phyloP scores from a whole-genome alignment of 2,329 filamentous ascomycete genomes.

The Exophiala sideris region DNA sequence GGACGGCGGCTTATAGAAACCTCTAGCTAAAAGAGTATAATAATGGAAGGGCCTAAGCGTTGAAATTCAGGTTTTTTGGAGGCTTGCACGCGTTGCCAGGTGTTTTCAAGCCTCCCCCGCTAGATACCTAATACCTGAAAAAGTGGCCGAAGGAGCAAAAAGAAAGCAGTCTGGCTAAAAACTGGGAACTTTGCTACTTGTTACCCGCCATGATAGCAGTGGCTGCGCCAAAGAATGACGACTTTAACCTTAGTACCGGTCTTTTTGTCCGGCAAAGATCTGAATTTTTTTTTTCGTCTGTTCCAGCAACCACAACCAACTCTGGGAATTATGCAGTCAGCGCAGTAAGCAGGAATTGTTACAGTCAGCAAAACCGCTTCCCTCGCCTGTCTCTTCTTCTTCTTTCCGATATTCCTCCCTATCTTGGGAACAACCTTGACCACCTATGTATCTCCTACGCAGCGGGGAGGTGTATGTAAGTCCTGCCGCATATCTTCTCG shows the following conservation, averaged over 20 bases:
- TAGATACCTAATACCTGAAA: background rate
- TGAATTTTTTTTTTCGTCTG: background rate
- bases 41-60: constrained; percentile 21
- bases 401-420: too few relatives aligned
- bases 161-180: too few relatives aligned
- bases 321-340: background rate
- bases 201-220: background rate
- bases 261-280: background rate
- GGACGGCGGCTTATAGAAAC: background rate
- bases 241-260: background rate
- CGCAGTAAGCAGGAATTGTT: background rate
- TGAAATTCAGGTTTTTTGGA: constrained; percentile 38
- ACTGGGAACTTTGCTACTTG: background rate
- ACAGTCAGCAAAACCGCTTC: background rate
- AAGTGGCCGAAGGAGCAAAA: background rate
- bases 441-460: too few relatives aligned
- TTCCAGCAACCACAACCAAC: background rate
- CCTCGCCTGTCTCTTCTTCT: background rate
- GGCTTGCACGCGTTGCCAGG: background rate
- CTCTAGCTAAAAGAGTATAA: background rate
- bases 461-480: too few relatives aligned
- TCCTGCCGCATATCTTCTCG: too few relatives aligned
- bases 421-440: too few relatives aligned
- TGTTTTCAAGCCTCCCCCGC: background rate
- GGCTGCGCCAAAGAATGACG: background rate